Evolutionary conservation across 2,329 filamentous ascomycete species (phyloP).

Genomic region (Colletotrichum karsti): DNA sequence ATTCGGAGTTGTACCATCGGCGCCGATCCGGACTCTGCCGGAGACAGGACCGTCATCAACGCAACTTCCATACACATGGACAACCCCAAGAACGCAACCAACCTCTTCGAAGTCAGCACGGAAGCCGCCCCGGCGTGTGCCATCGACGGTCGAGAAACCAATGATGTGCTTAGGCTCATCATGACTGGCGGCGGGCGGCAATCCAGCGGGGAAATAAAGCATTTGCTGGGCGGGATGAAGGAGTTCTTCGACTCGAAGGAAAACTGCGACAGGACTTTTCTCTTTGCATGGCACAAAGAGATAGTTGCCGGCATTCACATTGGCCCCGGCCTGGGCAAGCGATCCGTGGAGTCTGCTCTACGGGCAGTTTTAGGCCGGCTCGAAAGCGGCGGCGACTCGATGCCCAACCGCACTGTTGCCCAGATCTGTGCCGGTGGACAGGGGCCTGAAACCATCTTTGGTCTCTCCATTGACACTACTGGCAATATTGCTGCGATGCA

Average conservation of each 20-base stretch:
- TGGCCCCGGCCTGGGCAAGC: conserved; percentile 15
- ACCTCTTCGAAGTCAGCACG: neutral
- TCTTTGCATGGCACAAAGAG: conserved; percentile 29
- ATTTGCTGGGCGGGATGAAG: too few relatives aligned
- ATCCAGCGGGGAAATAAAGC: too few relatives aligned
- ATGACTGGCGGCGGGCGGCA: too few relatives aligned
- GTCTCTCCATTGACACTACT: too few relatives aligned
- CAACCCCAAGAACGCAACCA: neutral
- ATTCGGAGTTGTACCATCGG: neutral
- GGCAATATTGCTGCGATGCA: too few relatives aligned
- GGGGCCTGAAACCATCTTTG: too few relatives aligned
- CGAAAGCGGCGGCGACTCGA: too few relatives aligned
- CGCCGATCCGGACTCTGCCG: too few relatives aligned
- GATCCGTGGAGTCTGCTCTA: neutral
- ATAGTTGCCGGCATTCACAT: conserved; percentile 29
- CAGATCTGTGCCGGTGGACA: too few relatives aligned
- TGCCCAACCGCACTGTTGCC: too few relatives aligned
- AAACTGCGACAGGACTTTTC: conserved; percentile 32
- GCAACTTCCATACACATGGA: neutral
- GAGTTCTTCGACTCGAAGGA: neutral
- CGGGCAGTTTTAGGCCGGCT: neutral
- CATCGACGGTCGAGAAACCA: neutral
- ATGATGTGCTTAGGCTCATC: too few relatives aligned
- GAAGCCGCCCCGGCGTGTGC: neutral
- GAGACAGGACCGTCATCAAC: too few relatives aligned